Base-by-base conservation (phyloP, 306 rosid genomes). In the Citrullus amarus region DNA sequence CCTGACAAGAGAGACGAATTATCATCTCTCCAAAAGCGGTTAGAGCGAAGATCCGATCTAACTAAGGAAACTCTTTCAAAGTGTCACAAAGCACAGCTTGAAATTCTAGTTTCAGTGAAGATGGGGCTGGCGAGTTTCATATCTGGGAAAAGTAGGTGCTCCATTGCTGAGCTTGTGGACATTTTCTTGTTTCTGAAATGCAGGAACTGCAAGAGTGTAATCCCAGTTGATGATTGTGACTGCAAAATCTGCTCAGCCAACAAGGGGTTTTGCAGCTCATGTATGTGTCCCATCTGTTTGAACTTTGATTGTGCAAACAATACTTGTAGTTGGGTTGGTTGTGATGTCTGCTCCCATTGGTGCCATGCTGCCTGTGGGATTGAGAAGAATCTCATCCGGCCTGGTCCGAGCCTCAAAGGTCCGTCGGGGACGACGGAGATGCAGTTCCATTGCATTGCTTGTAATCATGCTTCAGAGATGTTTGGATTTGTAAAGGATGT, bases 401-500 rank as follows among this genome's bases (percentile, higher is more conserved):
- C 99, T 0, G 97, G 97, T 41, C 98, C 97, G 6, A 90, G 96
- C 91, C 87, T 96, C 88, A 95, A 91, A 85, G 99, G 99, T 1
- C 95, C 87, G 10, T 83, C 96, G 0, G 97, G 99, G 56, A 91
- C 93, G 36, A 86, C 89, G 0, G 97, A 95, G 88, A 82, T 96
- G 97, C 99, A 91, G 83, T 96, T 96, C 82, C 97, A 91, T 76
- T 96, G 99, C 90, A 81, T 91, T 60, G 97, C 98, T 9, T 96
- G 99, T 71, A 83, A 85, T 77, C 99, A 96, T 80, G 88, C 98
- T 69, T 96, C 98, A 0, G 98, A 96, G 72, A 92, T 96, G 99
- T 96, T 91, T 79, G 99, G 99, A 61, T 96, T 96, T n/a, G 99
- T 96, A 22, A 96, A 88, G 86, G 99, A 96, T 44, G 99, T 96